Conservation (phyloP, 1,139 yeast genomes). For the Taiozyma sp. region DNA sequence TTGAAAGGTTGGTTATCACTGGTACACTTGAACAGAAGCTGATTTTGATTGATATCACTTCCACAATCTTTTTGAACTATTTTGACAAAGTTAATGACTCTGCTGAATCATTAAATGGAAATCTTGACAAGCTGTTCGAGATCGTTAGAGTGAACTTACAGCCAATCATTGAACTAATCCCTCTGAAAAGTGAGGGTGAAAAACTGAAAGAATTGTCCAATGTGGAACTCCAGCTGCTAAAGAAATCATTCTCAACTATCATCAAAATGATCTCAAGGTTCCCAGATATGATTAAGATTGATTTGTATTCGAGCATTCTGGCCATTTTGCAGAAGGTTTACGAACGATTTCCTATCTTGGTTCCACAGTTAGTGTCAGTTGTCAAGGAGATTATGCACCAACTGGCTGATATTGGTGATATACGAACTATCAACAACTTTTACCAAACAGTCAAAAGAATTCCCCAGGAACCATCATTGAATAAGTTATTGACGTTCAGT, state of each 20-base stretch:
- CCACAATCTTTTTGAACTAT: conserved; percentile 37
- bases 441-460: conserved; percentile 32
- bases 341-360: conserved; percentile 27
- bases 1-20: conserved; percentile 68
- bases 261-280: conserved; percentile 59
- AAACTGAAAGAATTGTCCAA: conserved; percentile 19
- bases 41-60: conserved; percentile 52
- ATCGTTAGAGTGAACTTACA: conserved; percentile 68
- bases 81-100: conserved; percentile 23
- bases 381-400: conserved; percentile 45
- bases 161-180: conserved; percentile 55
- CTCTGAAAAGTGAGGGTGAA: conserved; percentile 45
- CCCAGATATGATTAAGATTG: conserved; percentile 64
- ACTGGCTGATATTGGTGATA: conserved; percentile 26
- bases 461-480: conserved; percentile 22
- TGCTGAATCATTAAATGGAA: conserved; percentile 40
- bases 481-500: conserved; percentile 45
- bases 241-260: conserved; percentile 49
- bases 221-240: conserved; percentile 40
- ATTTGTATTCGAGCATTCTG: conserved; percentile 65
- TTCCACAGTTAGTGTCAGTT: conserved; percentile 52
- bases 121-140: conserved; percentile 79
- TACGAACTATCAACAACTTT: conserved; percentile 34
- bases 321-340: conserved; percentile 10
- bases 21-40: conserved; percentile 51